Base-by-base conservation (phyloP, 225 moss, liverwort and hornwort genomes). In the Lunularia cruciata region DNA sequence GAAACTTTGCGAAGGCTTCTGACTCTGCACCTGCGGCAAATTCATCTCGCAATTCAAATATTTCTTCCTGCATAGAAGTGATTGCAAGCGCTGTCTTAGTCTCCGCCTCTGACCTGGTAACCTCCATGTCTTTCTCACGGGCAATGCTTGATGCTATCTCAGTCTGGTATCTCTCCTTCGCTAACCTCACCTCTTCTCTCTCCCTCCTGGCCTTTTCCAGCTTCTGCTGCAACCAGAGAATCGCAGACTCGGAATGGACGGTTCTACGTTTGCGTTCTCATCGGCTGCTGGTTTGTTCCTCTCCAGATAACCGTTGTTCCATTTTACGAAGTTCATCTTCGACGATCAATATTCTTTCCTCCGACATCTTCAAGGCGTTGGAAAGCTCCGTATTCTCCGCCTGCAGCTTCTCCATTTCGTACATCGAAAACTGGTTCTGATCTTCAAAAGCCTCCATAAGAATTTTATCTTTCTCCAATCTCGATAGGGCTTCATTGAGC, bases 11-110 rank as follows among this genome's bases (percentile, higher is more conserved):
- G 23, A 73, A 62, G 20, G 82, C 75, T 47, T 89, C 79, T 70
- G 75, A 75, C 28, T 47, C 72, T 2, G 73, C 69, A 0, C 84
- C 60, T 31, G 51, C 38, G 20, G 85, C 92, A 14, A 83, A 65
- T 47, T 90, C 89, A 8, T 75, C 87, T 53, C 72, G 79, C 52
- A 96, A 56, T 0, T 82, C 84, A 47, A 83, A 57, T 2, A 92
- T 76, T 70, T 90, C 95, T 4, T 84, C 79, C 68, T 95, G 95
- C 90, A 95, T 73, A 46, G 81, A 84, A 8, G 90, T 90, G 70
- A 95, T 88, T 18, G 95, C 88, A 2, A 84, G 75, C 33, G 88
- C 92, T n/a, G 95, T 92, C 67, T 92, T 88, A n/a, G 80, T 86
- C 69, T 95, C 95, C 45, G 85, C 92, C 71, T 90, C 78, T 46